Evolutionary conservation across 2,329 filamentous ascomycete genomes (phyloP).

Genomic region (Coleophoma eucalyptorum): DNA sequence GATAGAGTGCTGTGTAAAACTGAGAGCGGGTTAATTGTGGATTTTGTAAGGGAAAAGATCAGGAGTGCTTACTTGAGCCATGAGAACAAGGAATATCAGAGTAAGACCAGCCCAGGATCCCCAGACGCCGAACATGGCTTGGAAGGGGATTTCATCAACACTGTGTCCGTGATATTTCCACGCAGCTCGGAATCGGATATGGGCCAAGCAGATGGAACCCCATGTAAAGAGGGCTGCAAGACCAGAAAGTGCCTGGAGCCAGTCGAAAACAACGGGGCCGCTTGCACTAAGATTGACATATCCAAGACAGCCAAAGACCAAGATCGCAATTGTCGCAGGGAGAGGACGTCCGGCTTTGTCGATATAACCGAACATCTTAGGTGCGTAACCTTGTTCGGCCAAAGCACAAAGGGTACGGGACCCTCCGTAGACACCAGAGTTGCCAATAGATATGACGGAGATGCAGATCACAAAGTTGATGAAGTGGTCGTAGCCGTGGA

Average conservation of each 20-base stretch:
- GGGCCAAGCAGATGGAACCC: conserved; percentile 62
- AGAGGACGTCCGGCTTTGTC: conserved; percentile 76
- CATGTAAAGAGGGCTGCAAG: conserved; percentile 74
- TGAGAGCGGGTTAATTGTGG: conserved; percentile 3
- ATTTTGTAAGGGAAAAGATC: not conserved
- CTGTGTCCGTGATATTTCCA: conserved; percentile 56
- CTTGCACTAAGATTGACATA: conserved; percentile 47
- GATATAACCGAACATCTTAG: conserved; percentile 72
- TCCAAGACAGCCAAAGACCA: conserved; percentile 54
- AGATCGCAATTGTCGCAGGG: conserved; percentile 46
- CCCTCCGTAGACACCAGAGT: conserved; percentile 87
- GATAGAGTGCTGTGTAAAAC: conserved; percentile 47
- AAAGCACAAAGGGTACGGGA: conserved; percentile 87
- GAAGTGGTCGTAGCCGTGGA: conserved; percentile 75
- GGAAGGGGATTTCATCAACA: conserved; percentile 44
- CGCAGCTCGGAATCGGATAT: conserved; percentile 61
- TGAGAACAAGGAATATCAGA: conserved; percentile 64
- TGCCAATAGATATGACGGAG: conserved; percentile 85
- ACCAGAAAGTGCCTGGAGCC: conserved; percentile 68
- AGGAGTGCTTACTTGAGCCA: conserved; percentile 39
- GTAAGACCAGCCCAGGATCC: conserved; percentile 67
- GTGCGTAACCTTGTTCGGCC: conserved; percentile 82
- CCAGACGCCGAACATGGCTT: conserved; percentile 48
- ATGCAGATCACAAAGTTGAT: conserved; percentile 95
- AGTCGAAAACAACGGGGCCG: conserved; percentile 50